phyloP scores from a whole-genome alignment of 2,329 filamentous ascomycete genomes.

The Nemania abortiva region DNA sequence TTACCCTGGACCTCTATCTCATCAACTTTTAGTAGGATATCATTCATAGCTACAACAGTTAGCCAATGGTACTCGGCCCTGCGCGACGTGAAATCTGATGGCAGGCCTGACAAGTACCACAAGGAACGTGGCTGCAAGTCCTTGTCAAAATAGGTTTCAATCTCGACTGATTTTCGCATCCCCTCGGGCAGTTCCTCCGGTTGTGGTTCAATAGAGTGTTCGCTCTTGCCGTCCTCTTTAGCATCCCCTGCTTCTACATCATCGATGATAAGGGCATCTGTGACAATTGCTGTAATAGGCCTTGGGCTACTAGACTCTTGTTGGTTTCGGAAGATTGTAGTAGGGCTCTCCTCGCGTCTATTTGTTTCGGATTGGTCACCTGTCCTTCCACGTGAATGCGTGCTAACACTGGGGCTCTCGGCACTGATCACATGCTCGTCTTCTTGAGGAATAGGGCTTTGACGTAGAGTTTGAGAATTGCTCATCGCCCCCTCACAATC shows the following conservation, averaged over 20 bases:
- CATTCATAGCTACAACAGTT: background rate
- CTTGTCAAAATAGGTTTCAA: background rate
- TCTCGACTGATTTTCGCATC: constrained; percentile 6
- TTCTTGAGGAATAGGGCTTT: constrained; percentile 4
- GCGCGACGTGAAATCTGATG: background rate
- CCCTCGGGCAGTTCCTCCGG: background rate
- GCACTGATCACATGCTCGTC: background rate
- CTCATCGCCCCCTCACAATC: background rate
- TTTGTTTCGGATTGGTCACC: constrained; percentile 1
- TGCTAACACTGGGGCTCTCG: background rate
- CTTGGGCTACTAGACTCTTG: background rate
- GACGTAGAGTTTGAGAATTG: background rate
- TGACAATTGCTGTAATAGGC: background rate
- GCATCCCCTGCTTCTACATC: background rate
- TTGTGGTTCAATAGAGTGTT: constrained; percentile 2
- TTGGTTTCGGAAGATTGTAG: background rate
- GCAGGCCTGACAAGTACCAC: background rate
- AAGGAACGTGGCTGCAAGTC: background rate
- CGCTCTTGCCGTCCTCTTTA: background rate
- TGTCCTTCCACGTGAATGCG: background rate
- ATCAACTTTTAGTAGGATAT: constrained; percentile 17
- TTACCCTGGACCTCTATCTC: constrained; percentile 5
- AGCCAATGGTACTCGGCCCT: constrained; percentile 7
- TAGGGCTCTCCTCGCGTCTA: background rate
- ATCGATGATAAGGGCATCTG: background rate